Percentiles rank a stretch among this genome's conserved stretches.
These are phyloP conservation scores for Auricularia sp. DNA, from an alignment of 768 basidiomycete species.

Conservation along the genomic window DNA sequence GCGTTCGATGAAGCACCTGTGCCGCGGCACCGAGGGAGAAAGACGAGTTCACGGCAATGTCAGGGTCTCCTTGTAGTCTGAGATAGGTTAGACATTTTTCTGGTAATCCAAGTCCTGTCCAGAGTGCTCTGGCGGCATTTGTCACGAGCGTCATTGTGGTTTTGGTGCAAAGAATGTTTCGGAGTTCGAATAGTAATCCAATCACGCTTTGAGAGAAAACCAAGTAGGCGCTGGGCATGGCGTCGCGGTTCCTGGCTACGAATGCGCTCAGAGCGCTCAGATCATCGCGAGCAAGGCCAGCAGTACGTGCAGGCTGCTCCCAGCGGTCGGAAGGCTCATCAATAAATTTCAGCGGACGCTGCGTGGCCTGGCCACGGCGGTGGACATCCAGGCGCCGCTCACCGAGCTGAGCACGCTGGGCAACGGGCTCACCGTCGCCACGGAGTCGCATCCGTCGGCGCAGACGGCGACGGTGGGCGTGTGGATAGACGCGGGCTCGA, in stretches of 20 bases:
- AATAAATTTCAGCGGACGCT: not conserved
- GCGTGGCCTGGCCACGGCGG: constrained; percentile 22
- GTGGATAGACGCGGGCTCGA: constrained; percentile 97
- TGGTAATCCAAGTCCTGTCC: constrained; percentile 3
- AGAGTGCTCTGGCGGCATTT: not conserved
- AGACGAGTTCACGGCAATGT: constrained; percentile 39
- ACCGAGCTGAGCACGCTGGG: constrained; percentile 88
- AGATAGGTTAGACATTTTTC: constrained; percentile 16
- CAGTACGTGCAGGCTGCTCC: not conserved
- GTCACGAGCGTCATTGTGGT: not conserved
- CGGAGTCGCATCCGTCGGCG: constrained; percentile 78
- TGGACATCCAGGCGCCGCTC: constrained; percentile 53
- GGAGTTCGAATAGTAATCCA: not conserved
- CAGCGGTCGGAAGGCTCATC: not conserved
- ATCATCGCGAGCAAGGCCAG: not conserved
- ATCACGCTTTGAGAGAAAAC: not conserved
- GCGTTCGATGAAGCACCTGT: constrained; percentile 26
- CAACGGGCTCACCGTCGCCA: constrained; percentile 92
- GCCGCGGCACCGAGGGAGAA: constrained; percentile 44
- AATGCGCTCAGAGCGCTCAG: not conserved
- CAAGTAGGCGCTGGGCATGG: not conserved
- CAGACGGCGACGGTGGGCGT: constrained; percentile 98
- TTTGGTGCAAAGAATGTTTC: not conserved
- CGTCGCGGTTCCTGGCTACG: not conserved
- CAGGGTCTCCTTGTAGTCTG: constrained; percentile 27